A percentile compares a stretch with the other conserved stretches of the same genome.
Conservation (phyloP, 2,329 filamentous ascomycete species). For the Fusarium poae region DNA sequence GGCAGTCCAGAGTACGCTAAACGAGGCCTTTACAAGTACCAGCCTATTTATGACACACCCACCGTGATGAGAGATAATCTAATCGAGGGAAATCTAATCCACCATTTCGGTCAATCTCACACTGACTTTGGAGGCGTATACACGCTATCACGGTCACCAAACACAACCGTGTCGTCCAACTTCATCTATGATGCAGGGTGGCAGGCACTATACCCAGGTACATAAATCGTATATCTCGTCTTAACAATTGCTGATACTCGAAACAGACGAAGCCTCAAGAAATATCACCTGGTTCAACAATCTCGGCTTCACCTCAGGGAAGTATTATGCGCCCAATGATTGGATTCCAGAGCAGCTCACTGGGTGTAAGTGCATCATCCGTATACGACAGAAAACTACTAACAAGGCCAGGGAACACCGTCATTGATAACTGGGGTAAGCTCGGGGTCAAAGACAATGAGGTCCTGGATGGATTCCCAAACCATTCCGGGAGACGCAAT, state of each 20-base stretch:
- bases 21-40: constrained; percentile 8
- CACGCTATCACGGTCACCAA: constrained; percentile 8
- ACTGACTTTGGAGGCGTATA: constrained; percentile 14
- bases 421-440: constrained; percentile 14
- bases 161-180: constrained; percentile 1
- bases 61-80: constrained; percentile 6
- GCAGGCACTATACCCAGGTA: constrained; percentile 8
- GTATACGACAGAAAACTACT: not conserved
- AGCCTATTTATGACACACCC: not conserved
- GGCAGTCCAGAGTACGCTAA: constrained; percentile 2
- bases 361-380: not conserved
- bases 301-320: constrained; percentile 6
- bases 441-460: constrained; percentile 6
- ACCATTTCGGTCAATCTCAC: constrained; percentile 14
- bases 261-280: constrained; percentile 11
- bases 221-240: accelerated
- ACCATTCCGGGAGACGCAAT: constrained; percentile 3
- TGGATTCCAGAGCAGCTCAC: constrained; percentile 13
- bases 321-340: constrained; percentile 14
- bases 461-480: constrained; percentile 6
- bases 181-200: constrained; percentile 13
- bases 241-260: not conserved
- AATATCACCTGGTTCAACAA: constrained; percentile 18
- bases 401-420: not conserved
- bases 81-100: constrained; percentile 7